These are phyloP conservation scores for Beauveria australis DNA, from an alignment of 2,329 filamentous ascomycete genomes.

Conservation along the genomic window DNA sequence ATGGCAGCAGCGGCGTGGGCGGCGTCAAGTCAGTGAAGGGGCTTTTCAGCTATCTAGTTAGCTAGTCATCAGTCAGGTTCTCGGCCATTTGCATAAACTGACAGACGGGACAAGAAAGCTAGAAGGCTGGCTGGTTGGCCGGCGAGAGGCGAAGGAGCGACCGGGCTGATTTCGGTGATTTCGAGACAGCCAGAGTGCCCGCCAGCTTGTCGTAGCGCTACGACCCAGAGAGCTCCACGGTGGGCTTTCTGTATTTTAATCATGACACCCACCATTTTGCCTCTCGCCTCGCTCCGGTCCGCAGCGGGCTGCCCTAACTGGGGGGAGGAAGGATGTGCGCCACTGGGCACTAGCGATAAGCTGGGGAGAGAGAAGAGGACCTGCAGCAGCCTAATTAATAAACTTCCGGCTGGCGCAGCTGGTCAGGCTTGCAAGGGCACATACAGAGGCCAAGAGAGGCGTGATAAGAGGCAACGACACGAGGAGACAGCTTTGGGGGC, in stretches of 20 bases:
- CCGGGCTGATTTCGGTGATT: too few relatives aligned
- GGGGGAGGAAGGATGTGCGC: conserved; percentile 4
- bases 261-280: conserved; percentile 3
- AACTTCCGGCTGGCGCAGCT: background rate
- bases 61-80: too few relatives aligned
- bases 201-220: too few relatives aligned
- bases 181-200: too few relatives aligned
- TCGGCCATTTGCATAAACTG: background rate
- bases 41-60: background rate
- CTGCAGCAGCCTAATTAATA: background rate
- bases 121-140: background rate
- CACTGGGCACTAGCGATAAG: background rate
- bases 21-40: background rate
- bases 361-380: background rate
- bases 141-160: too few relatives aligned
- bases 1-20: too few relatives aligned
- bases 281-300: conserved; percentile 9
- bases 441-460: background rate
- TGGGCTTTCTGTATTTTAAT: background rate
- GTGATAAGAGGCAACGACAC: background rate
- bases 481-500: background rate
- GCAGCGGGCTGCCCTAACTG: conserved; percentile 1
- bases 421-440: background rate
- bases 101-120: background rate
- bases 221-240: background rate